phyloP scores from a whole-genome alignment of 1,139 yeast genomes.

The Saccharomycopsis crataegensis region DNA sequence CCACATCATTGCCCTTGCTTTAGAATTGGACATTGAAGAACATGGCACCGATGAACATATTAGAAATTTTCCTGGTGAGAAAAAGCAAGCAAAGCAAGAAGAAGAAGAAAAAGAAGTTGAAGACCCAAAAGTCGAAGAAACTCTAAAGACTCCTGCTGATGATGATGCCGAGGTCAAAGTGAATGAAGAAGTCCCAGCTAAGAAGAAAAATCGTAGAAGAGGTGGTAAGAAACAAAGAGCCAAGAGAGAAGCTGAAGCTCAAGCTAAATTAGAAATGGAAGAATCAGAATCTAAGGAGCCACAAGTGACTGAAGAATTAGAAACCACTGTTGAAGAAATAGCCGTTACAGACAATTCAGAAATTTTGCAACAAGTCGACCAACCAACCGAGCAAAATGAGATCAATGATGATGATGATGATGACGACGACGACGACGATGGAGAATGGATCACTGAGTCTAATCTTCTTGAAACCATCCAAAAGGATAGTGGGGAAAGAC shows the following conservation, averaged over 20 bases:
- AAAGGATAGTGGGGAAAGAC: conserved; percentile 51
- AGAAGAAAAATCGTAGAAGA: conserved; percentile 48
- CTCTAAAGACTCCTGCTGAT: conserved; percentile 12
- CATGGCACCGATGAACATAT: conserved; percentile 52
- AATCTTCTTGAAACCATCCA: conserved; percentile 63
- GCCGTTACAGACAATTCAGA: too few relatives aligned
- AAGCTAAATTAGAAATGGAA: conserved; percentile 18
- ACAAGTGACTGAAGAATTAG: conserved; percentile 17
- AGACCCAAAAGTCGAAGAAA: conserved; percentile 12
- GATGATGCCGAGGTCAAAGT: conserved; percentile 20
- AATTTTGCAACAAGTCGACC: not conserved
- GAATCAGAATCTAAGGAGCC: conserved; percentile 20
- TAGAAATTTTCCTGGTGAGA: conserved; percentile 59
- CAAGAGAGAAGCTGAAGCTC: conserved; percentile 37
- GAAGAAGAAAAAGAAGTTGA: not conserved
- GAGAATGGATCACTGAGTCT: conserved; percentile 94
- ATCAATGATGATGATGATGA: conserved; percentile 37
- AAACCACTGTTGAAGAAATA: conserved; percentile 3
- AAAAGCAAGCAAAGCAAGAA: conserved; percentile 6
- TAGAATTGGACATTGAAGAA: conserved; percentile 71
- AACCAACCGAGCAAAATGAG: conserved; percentile 4
- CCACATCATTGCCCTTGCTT: conserved; percentile 84
- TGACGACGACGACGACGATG: conserved; percentile 61
- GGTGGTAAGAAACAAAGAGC: conserved; percentile 60
- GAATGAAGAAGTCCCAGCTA: conserved; percentile 22